Percentiles rank a stretch among this genome's conserved stretches.
Conservation (phyloP, 2,329 filamentous ascomycete genomes). For the Nemania abortiva region DNA sequence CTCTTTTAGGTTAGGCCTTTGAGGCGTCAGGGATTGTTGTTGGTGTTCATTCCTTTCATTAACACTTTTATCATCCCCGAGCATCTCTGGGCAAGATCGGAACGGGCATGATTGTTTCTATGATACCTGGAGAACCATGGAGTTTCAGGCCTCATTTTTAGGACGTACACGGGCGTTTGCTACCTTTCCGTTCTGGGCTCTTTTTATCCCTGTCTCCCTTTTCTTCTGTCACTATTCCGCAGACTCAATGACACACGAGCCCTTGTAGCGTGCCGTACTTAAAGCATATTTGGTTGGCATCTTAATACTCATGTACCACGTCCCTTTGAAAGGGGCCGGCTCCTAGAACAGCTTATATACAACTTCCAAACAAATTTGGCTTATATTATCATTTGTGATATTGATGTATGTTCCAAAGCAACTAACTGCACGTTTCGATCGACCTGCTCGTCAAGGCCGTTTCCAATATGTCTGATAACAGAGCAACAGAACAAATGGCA, state of each 20-base stretch:
- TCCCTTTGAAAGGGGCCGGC: conserved; percentile 29
- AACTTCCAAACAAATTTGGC: conserved; percentile 11
- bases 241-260: conserved; percentile 39
- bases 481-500: background rate
- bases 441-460: background rate
- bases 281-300: conserved; percentile 41
- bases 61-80: conserved; percentile 24
- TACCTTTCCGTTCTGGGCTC: conserved; percentile 18
- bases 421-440: background rate
- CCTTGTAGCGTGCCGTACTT: conserved; percentile 49
- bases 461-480: background rate
- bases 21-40: conserved; percentile 19
- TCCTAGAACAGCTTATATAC: conserved; percentile 36
- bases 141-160: conserved; percentile 39
- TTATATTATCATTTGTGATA: background rate
- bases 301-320: conserved; percentile 42
- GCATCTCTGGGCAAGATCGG: conserved; percentile 37
- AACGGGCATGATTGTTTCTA: conserved; percentile 42
- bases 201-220: background rate
- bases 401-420: background rate
- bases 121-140: conserved; percentile 48
- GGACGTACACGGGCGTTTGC: conserved; percentile 31
- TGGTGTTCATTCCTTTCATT: conserved; percentile 25
- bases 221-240: background rate
- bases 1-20: conserved; percentile 15